These are phyloP conservation scores for Pulveroboletus sp. DNA, from an alignment of 768 basidiomycete genomes.

Conservation along the genomic window DNA sequence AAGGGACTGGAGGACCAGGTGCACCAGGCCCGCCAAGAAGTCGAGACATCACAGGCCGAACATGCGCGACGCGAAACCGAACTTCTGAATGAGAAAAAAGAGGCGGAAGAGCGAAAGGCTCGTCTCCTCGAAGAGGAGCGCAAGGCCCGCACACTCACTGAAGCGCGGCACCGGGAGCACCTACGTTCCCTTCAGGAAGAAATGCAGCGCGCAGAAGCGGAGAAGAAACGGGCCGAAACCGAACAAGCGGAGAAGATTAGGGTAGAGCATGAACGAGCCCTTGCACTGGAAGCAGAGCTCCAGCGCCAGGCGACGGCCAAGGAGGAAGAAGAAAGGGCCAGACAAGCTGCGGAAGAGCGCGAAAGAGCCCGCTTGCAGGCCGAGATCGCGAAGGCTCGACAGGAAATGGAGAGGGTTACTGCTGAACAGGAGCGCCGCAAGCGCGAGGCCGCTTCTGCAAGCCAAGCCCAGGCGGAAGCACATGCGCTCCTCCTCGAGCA, in stretches of 20 bases:
- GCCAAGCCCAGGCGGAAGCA: slow-evolving; percentile 25
- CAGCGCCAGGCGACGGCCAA: slow-evolving; percentile 21
- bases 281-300: slow-evolving; percentile 28
- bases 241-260: slow-evolving; percentile 27
- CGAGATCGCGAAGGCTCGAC: slow-evolving; percentile 25
- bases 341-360: slow-evolving; percentile 22
- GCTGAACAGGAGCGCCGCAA: slow-evolving; percentile 26
- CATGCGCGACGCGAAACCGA: slow-evolving; percentile 27
- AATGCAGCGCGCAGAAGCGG: slow-evolving; percentile 23
- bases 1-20: slow-evolving; percentile 28
- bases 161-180: slow-evolving; percentile 28
- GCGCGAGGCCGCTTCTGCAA: slow-evolving; percentile 19
- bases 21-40: slow-evolving; percentile 22
- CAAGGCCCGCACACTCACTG: slow-evolving; percentile 22
- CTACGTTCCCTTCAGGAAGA: slow-evolving; percentile 25
- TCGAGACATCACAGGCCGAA: slow-evolving; percentile 25
- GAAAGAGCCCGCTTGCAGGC: slow-evolving; percentile 27
- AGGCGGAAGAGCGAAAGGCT: slow-evolving; percentile 27
- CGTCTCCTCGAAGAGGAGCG: slow-evolving; percentile 31
- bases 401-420: slow-evolving; percentile 21
- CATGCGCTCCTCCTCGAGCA: slow-evolving; percentile 21
- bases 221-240: slow-evolving; percentile 15
- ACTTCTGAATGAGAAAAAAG: slow-evolving; percentile 21
- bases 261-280: slow-evolving; percentile 27
- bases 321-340: slow-evolving; percentile 25